Percentiles rank a stretch among this genome's conserved stretches.
These are phyloP conservation scores for Serendipita indica DNA, from an alignment of 768 basidiomycete species.

Conservation along the genomic window DNA sequence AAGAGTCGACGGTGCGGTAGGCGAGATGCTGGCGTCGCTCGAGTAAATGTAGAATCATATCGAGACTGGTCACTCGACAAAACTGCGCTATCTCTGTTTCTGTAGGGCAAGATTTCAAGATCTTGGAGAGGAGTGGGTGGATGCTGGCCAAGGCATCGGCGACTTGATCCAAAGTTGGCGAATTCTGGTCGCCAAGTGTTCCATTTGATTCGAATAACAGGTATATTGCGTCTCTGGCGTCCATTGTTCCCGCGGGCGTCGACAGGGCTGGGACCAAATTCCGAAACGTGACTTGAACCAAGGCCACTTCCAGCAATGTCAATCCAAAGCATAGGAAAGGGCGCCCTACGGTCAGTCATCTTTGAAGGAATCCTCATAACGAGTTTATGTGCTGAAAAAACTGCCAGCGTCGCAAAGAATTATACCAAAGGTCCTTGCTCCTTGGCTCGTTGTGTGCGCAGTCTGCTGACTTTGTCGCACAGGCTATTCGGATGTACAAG, in stretches of 20 bases:
- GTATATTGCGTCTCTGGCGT: too few species aligned
- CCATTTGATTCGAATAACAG: too few species aligned
- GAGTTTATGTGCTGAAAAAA: slow-evolving; percentile 22
- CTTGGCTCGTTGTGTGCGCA: background rate
- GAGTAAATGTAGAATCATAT: background rate
- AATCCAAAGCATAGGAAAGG: slow-evolving; percentile 71
- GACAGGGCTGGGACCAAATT: too few species aligned
- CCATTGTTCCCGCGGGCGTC: too few species aligned
- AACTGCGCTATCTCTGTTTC: too few species aligned
- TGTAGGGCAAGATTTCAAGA: too few species aligned
- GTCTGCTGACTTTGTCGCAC: background rate
- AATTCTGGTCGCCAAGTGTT: too few species aligned
- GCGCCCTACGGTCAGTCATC: slow-evolving; percentile 6
- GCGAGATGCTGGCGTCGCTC: background rate
- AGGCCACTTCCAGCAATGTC: slow-evolving; percentile 21
- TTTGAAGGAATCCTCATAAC: background rate
- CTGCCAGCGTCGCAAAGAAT: slow-evolving; percentile 82
- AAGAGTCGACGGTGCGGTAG: background rate
- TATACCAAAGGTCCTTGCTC: slow-evolving; percentile 74
- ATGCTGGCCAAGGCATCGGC: too few species aligned
- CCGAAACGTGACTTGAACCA: background rate
- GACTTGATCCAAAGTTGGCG: too few species aligned
- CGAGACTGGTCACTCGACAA: background rate
- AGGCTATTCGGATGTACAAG: slow-evolving; percentile 82
- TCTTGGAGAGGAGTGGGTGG: too few species aligned